Evolutionary conservation across 176 grass and related monocot genomes (phyloP), one percentile per base, ranked within the genome.

Genomic region (Oropetium thomaeum): DNA sequence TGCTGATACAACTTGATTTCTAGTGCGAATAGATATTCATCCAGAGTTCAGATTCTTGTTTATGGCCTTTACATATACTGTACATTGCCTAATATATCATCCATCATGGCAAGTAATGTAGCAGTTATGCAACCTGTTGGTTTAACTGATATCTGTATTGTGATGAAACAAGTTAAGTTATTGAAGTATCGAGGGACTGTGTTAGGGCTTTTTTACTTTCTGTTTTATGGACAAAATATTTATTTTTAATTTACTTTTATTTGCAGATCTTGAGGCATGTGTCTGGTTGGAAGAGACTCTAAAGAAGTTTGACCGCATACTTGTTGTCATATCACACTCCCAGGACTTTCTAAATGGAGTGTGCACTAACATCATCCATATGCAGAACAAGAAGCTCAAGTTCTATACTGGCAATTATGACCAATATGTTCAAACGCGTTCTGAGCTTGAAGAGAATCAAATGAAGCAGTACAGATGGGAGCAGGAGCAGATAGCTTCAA

Each of bases 391-490:
- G 81, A 89, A 22, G 49, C 88, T 97, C 8, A 97, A 93, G 81
- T 38, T 97, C 13, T 97, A 93, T 70, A 89, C 90, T 53, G 95
- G 95, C 10, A 97, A 97, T 31, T 93, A 93, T 34, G 95, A 97
- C 71, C 90, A 91, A n/a, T 97, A 93, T 0, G 76, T 90, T 48
- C 93, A 97, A 82, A 97, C 90, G 59, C 90, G 90, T 14, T 77
- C 90, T 32, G 93, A 97, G 70, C 85, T 93, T 16, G 93, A 97
- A 73, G 93, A 91, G 72, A 97, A 97, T 60, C 93, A 97, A 77
- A 97, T 93, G 90, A 97, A 93, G 69, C 93, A 93, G 85, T 97
- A 93, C 74, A 97, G 68, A 79, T 97, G 93, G 93, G 93, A 97
- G 85, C 93, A 97, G 79, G 93, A 97, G 65, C 90, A 97, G 83